A percentile compares a stretch with the other conserved stretches of the same genome.
These are phyloP conservation scores for Rhizophlyctis rosea DNA, from an alignment of 192 early-diverging fungal species.

Conservation along the genomic window DNA sequence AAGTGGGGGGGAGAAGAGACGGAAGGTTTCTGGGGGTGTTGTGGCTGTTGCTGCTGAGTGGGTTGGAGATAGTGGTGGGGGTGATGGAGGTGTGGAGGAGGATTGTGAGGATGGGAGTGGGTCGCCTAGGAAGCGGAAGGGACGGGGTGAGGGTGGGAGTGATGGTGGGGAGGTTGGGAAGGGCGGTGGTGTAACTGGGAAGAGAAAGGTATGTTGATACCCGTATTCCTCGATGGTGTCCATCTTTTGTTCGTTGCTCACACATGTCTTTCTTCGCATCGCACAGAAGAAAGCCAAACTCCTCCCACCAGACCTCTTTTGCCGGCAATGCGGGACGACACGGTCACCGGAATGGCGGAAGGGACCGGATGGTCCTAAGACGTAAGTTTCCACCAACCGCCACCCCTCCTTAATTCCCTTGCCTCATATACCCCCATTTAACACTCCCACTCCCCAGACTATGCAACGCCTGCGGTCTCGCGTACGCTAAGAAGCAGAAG, in stretches of 20 bases:
- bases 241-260: no score
- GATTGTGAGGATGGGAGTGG: no score
- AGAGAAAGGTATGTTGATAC: no score
- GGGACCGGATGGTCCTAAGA: slow-evolving; percentile 48
- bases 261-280: no score
- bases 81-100: no score
- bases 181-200: neutral
- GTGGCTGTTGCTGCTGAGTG: no score
- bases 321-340: slow-evolving; percentile 49
- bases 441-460: slow-evolving; percentile 21
- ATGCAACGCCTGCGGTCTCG: slow-evolving; percentile 51
- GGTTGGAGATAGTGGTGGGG: no score
- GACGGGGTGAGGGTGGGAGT: neutral
- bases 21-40: no score
- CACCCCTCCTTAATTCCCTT: neutral
- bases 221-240: neutral
- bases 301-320: slow-evolving; percentile 38
- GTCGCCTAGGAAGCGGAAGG: no score
- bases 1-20: no score
- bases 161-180: neutral
- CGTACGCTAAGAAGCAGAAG: slow-evolving; percentile 42
- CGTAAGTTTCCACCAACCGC: slow-evolving; percentile 25
- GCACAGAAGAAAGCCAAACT: slow-evolving; percentile 5
- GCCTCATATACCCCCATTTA: neutral
- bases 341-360: slow-evolving; percentile 47